These are phyloP conservation scores for Apiospora phragmitis DNA, from an alignment of 2,329 filamentous ascomycete genomes.

Conservation along the genomic window DNA sequence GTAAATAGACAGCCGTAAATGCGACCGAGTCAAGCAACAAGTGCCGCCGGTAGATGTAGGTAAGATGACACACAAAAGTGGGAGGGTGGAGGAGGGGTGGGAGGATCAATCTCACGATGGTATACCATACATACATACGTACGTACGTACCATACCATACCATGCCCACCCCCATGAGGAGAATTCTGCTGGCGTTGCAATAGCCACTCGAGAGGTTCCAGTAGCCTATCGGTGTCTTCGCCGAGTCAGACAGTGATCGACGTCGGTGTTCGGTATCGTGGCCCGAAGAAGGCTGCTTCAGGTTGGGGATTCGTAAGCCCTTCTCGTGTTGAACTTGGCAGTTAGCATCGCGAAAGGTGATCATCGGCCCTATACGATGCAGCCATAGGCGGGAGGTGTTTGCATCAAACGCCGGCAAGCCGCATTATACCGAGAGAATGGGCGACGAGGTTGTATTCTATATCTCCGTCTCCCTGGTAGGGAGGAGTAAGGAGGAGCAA, in stretches of 20 bases:
- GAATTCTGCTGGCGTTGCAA: neutral
- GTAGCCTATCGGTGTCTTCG: constrained; percentile 1
- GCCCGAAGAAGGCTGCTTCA: neutral
- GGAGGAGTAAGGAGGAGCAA: neutral
- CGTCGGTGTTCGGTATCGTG: neutral
- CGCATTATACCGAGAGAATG: neutral
- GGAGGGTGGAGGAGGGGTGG: neutral
- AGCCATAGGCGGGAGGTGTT: neutral
- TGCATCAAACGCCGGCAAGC: neutral
- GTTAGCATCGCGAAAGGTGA: neutral
- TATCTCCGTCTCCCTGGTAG: neutral
- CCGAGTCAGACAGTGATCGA: neutral
- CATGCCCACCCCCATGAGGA: neutral
- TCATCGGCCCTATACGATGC: neutral
- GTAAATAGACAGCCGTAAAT: neutral
- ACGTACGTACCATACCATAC: neutral
- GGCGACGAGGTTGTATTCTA: neutral
- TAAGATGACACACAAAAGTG: neutral
- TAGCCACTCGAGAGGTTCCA: neutral
- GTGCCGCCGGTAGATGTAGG: neutral
- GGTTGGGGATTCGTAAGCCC: neutral
- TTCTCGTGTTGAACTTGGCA: neutral
- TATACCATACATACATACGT: neutral
- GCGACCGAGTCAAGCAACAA: neutral
- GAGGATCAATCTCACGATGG: neutral